Evolutionary conservation across 345 rosid genomes (phyloP).

Genomic region (Clarkia xantiana): DNA sequence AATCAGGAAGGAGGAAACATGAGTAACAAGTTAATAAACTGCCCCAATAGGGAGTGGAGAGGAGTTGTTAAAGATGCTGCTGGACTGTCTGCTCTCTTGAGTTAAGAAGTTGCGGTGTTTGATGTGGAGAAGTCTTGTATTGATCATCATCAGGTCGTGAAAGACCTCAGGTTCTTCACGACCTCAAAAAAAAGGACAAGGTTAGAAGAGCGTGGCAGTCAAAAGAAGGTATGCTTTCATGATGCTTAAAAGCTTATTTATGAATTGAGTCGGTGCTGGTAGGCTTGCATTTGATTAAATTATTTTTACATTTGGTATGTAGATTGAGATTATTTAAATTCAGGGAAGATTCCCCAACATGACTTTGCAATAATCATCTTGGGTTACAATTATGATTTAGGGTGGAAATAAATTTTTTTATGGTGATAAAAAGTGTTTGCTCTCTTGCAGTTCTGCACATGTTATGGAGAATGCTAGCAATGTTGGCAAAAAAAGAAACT

Average conservation of each 20-base stretch:
- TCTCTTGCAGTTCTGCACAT: slow-evolving; percentile 26
- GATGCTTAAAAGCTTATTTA: neutral
- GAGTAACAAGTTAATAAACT: slow-evolving; percentile 20
- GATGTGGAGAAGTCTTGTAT: slow-evolving; percentile 30
- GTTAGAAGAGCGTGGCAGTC: slow-evolving; percentile 27
- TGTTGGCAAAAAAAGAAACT: slow-evolving; percentile 38
- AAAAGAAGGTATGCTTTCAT: slow-evolving; percentile 36
- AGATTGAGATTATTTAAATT: slow-evolving; percentile 1
- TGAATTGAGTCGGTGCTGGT: too few relatives aligned
- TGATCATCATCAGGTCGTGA: slow-evolving; percentile 20
- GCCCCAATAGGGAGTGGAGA: slow-evolving; percentile 61
- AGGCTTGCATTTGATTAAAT: too few relatives aligned
- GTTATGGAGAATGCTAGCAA: slow-evolving; percentile 21
- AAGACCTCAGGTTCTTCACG: slow-evolving; percentile 52
- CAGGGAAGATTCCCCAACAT: slow-evolving; percentile 30
- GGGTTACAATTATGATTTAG: slow-evolving; percentile 47
- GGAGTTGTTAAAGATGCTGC: slow-evolving; percentile 32
- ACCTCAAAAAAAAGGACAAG: slow-evolving; percentile 42
- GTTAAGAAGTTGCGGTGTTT: slow-evolving; percentile 38
- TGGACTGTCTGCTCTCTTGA: slow-evolving; percentile 50
- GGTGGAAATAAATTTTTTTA: slow-evolving; percentile 52
- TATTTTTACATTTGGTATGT: too few relatives aligned
- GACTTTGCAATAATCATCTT: slow-evolving; percentile 61
- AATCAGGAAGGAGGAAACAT: slow-evolving; percentile 36
- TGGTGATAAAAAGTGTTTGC: slow-evolving; percentile 32